These are phyloP conservation scores for Alopecurus myosuroides DNA, from an alignment of 176 grass and related monocot genomes.

Conservation along the genomic window DNA sequence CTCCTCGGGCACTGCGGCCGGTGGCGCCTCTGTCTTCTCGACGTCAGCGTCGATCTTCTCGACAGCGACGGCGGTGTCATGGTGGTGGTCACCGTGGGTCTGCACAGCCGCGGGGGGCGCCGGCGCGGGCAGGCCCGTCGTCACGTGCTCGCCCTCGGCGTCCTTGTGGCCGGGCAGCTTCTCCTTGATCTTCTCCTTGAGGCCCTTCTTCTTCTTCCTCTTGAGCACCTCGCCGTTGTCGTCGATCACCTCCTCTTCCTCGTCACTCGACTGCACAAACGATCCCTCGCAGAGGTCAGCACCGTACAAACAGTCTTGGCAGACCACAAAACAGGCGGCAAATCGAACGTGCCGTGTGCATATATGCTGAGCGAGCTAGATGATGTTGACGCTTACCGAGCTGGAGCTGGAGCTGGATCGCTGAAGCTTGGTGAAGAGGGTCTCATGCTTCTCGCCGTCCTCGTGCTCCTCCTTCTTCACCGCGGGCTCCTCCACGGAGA, in stretches of 20 bases:
- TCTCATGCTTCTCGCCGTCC: conserved; percentile 72
- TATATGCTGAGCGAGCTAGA: neutral
- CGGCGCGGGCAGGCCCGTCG: neutral
- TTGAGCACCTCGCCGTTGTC: conserved; percentile 60
- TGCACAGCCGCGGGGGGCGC: neutral
- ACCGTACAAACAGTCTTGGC: neutral
- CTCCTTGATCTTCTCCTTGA: conserved; percentile 90
- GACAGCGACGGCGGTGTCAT: conserved; percentile 44
- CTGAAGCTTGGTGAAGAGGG: conserved; percentile 61
- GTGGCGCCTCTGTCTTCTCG: conserved; percentile 16
- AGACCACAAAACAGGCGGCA: neutral
- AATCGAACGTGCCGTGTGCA: neutral
- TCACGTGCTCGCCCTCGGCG: conserved; percentile 21
- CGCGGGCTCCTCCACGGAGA: conserved; percentile 52
- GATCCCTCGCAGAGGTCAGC: neutral
- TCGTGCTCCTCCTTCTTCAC: conserved; percentile 20
- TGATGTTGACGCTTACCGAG: conserved; percentile 45
- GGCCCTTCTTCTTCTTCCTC: conserved; percentile 93
- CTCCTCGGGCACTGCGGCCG: conserved; percentile 27
- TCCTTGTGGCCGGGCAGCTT: conserved; percentile 62
- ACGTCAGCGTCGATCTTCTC: conserved; percentile 53
- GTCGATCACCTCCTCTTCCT: conserved; percentile 66
- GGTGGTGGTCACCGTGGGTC: neutral
- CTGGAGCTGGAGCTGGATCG: conserved; percentile 84
- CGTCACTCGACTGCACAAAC: conserved; percentile 65